phyloP scores from a whole-genome alignment of 805 yeast genomes.

The Barnettozyma botsteinii region DNA sequence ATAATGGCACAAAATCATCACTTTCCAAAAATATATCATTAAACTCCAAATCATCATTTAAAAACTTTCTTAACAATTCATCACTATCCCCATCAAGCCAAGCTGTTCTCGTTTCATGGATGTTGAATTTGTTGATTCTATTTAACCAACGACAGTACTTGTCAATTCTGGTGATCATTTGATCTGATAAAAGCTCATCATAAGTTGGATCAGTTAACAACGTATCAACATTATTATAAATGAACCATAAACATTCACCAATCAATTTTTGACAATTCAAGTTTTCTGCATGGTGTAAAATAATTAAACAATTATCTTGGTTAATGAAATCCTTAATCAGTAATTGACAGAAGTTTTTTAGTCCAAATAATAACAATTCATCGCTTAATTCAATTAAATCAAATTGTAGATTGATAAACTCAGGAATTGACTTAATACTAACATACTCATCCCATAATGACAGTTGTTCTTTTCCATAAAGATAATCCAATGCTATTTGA shows the following conservation, averaged over 20 bases:
- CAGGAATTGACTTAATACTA: slow-evolving; percentile 27
- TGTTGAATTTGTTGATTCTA: slow-evolving; percentile 19
- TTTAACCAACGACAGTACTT: slow-evolving; percentile 32
- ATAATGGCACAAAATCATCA: slow-evolving; percentile 31
- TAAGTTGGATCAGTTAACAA: slow-evolving; percentile 39
- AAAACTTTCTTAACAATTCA: slow-evolving; percentile 30
- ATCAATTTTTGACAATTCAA: slow-evolving; percentile 50
- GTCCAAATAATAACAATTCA: slow-evolving; percentile 51
- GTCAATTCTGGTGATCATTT: slow-evolving; percentile 24
- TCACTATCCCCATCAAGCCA: slow-evolving; percentile 30
- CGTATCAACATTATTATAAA: slow-evolving; percentile 58
- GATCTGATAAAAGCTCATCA: slow-evolving; percentile 15
- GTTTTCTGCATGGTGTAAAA: slow-evolving; percentile 49
- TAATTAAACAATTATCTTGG: slow-evolving; percentile 52
- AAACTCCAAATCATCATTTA: slow-evolving; percentile 30
- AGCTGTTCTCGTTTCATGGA: slow-evolving; percentile 10
- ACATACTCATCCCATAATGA: slow-evolving; percentile 30
- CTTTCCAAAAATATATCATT: slow-evolving; percentile 37
- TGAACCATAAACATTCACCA: slow-evolving; percentile 59
- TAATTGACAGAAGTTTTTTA: slow-evolving; percentile 58
- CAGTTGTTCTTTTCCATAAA: slow-evolving; percentile 49
- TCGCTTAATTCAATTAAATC: slow-evolving; percentile 59
- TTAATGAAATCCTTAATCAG: slow-evolving; percentile 49
- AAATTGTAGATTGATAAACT: slow-evolving; percentile 48
- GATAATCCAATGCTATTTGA: slow-evolving; percentile 41